Evolutionary conservation across 257 asterid species (phyloP).

Genomic region (Solanum infundibuliforme): DNA sequence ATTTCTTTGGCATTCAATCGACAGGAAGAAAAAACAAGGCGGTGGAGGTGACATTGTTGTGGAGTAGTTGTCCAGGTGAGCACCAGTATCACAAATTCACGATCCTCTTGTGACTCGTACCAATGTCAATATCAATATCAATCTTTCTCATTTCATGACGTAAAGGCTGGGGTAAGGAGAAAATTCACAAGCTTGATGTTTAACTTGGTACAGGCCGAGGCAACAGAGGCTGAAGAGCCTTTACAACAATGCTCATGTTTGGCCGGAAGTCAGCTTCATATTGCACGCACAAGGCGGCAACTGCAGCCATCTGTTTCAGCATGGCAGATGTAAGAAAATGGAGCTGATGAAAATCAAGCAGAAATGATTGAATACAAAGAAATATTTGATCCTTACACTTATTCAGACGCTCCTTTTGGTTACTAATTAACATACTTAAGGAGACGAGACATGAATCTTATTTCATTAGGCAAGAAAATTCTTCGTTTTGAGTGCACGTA

Average conservation of each 20-base stretch:
- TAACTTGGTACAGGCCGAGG: slow-evolving; percentile 36
- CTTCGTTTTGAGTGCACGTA: not conserved
- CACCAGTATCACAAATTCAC: not conserved
- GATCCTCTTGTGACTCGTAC: not conserved
- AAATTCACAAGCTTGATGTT: slow-evolving; percentile 22
- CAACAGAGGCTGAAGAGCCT: slow-evolving; percentile 69
- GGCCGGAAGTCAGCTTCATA: slow-evolving; percentile 70
- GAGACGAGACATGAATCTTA: not conserved
- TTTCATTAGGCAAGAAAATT: not conserved
- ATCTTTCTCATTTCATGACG: not conserved
- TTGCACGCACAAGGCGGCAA: slow-evolving; percentile 65
- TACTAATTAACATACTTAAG: not conserved
- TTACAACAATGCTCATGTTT: slow-evolving; percentile 69
- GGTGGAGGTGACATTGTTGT: not conserved
- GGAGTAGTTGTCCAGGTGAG: not conserved
- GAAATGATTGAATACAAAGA: not conserved
- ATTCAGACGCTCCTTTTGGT: not conserved
- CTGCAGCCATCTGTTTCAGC: slow-evolving; percentile 64
- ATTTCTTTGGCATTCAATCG: not conserved
- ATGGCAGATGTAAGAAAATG: not conserved
- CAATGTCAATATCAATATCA: not conserved
- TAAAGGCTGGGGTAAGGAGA: not conserved
- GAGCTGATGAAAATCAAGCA: not conserved
- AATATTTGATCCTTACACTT: not conserved
- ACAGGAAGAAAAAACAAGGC: not conserved